Evolutionary conservation across 306 rosid species (phyloP).

Genomic region (Sesbania bispinosa): DNA sequence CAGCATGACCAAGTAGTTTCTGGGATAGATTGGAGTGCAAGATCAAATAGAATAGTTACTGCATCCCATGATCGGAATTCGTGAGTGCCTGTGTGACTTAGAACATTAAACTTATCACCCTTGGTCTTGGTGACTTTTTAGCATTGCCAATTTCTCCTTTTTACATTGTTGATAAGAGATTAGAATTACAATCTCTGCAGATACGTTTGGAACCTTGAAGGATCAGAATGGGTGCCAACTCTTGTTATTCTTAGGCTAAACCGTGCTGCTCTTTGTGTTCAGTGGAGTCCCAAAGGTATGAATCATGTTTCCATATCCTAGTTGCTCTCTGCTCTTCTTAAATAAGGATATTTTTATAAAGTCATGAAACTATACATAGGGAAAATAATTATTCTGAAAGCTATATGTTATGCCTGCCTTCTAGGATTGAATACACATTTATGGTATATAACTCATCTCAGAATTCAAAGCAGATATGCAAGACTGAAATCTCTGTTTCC

Average conservation of each 20-base stretch:
- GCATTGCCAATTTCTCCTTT: not conserved
- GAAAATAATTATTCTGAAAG: not conserved
- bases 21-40: constrained; percentile 90
- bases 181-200: constrained; percentile 32
- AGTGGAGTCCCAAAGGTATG: constrained; percentile 98
- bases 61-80: constrained; percentile 98
- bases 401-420: constrained; percentile 2
- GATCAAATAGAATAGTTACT: constrained; percentile 84
- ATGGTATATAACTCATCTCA: constrained; percentile 10
- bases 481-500: not conserved
- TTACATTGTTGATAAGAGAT: not conserved
- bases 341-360: not conserved
- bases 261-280: constrained; percentile 97
- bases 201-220: constrained; percentile 95
- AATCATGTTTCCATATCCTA: not conserved
- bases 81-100: constrained; percentile 55
- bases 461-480: not conserved
- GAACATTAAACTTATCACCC: constrained; percentile 15
- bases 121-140: constrained; percentile 1
- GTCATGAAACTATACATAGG: not conserved
- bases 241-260: constrained; percentile 90
- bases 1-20: constrained; percentile 97
- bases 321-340: constrained; percentile 4
- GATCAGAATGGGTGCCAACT: constrained; percentile 93
- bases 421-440: constrained; percentile 7